These are phyloP conservation scores for Daldinia concentrica DNA, from an alignment of 495 filamentous ascomycete genomes.

Conservation along the genomic window DNA sequence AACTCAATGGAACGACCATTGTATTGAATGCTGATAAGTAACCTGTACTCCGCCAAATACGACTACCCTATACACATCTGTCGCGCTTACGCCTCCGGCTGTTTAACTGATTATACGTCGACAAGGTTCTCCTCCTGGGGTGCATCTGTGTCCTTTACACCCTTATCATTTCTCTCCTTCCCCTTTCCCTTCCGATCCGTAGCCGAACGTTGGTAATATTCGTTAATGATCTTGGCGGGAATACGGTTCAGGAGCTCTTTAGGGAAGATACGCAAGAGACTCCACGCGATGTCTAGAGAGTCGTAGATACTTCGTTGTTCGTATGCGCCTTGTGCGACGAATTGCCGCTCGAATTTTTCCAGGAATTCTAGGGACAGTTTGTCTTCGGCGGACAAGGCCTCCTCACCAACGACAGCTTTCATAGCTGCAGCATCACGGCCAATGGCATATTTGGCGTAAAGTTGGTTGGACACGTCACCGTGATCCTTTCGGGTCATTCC, in stretches of 20 bases:
- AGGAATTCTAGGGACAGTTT: constrained; percentile 98
- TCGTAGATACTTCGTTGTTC: constrained; percentile 90
- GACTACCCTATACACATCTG: constrained; percentile 44
- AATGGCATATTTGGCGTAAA: constrained; percentile 99
- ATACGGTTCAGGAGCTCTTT: constrained; percentile 98
- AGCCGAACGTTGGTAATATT: constrained; percentile 85
- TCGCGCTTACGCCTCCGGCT: constrained; percentile 18
- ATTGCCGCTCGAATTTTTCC: constrained; percentile 94
- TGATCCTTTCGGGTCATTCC: constrained; percentile 95
- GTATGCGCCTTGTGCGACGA: constrained; percentile 92
- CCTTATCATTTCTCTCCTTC: constrained; percentile 73
- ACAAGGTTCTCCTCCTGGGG: constrained; percentile 72
- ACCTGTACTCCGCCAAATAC: constrained; percentile 41
- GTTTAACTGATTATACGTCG: constrained; percentile 60
- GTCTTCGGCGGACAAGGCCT: constrained; percentile 93
- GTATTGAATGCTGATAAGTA: constrained; percentile 41
- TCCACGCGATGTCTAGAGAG: constrained; percentile 95
- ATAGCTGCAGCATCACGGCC: constrained; percentile 97
- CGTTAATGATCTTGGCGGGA: constrained; percentile 88
- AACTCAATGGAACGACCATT: constrained; percentile 18
- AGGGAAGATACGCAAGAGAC: constrained; percentile 92
- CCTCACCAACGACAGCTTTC: constrained; percentile 99
- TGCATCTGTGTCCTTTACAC: constrained; percentile 63
- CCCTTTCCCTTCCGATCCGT: constrained; percentile 69
- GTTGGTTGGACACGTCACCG: constrained; percentile 97